Evolutionary conservation across 345 rosid genomes (phyloP).

Genomic region (Clarkia xantiana): DNA sequence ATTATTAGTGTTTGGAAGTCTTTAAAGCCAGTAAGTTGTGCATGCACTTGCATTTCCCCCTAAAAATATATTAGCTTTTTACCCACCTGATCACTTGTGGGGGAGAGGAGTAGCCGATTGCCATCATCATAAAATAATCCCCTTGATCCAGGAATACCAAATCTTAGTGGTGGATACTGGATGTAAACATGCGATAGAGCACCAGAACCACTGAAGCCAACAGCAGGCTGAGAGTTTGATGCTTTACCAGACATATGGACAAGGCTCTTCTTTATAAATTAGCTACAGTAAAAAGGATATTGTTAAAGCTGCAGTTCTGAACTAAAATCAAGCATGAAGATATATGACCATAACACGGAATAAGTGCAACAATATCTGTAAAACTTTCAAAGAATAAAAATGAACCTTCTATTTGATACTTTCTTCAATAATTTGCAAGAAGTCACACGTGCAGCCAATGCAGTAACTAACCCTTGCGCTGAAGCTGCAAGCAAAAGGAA

Average conservation of each 20-base stretch:
- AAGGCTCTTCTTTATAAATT: constrained; percentile 10
- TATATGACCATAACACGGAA: neutral
- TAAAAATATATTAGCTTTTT: neutral
- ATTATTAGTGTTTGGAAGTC: too few species aligned
- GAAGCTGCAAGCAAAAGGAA: constrained; percentile 2
- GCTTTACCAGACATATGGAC: constrained; percentile 38
- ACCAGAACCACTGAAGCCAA: constrained; percentile 47
- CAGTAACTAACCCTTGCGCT: constrained; percentile 6
- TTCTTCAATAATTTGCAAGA: neutral
- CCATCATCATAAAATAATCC: constrained; percentile 89
- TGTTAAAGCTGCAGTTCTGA: too few species aligned
- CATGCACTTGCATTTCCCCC: neutral
- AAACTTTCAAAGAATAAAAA: neutral
- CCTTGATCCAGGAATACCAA: constrained; percentile 53
- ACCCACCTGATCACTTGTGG: constrained; percentile 53
- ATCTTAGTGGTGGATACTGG: constrained; percentile 53
- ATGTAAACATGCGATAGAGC: constrained; percentile 75
- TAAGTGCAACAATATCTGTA: neutral
- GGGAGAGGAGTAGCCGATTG: constrained; percentile 50
- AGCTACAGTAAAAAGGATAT: constrained; percentile 4
- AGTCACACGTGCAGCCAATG: neutral
- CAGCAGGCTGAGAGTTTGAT: constrained; percentile 53
- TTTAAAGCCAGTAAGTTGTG: too few species aligned
- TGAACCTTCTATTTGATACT: too few species aligned
- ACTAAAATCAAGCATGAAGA: too few species aligned